Conservation (phyloP, 129 eudicot species). For the Cynara cardunculus region DNA sequence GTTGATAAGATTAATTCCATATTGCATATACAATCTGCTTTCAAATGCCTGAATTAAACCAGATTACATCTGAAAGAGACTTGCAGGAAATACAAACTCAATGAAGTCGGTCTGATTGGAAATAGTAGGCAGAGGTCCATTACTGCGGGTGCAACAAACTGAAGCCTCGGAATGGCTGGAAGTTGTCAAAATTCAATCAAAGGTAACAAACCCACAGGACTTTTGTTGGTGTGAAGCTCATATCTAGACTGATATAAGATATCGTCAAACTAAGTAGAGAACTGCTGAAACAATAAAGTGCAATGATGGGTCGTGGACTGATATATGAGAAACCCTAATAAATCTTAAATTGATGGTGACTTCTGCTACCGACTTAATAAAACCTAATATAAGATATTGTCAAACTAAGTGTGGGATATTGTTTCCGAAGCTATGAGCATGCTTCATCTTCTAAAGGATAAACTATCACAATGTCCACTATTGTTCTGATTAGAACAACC, state of each 20-base stretch:
- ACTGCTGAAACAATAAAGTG: no score
- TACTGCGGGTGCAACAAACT: background rate
- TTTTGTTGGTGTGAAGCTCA: background rate
- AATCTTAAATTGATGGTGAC: no score
- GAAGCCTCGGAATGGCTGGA: background rate
- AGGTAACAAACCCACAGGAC: background rate
- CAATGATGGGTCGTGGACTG: no score
- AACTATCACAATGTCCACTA: no score
- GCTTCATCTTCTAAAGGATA: no score
- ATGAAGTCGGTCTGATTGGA: background rate
- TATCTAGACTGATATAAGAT: background rate
- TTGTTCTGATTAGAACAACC: no score
- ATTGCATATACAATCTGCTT: background rate
- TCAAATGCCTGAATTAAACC: background rate
- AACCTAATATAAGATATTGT: no score
- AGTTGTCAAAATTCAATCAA: background rate
- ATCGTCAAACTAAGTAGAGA: background rate
- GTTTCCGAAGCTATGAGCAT: no score
- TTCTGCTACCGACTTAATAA: no score
- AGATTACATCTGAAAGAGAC: background rate
- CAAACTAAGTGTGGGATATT: no score
- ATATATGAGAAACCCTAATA: no score
- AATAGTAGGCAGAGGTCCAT: background rate
- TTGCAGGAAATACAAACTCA: background rate
- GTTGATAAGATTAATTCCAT: background rate